Conservation (phyloP, 352 stramenopile species). For the Phytophthora vignae region DNA sequence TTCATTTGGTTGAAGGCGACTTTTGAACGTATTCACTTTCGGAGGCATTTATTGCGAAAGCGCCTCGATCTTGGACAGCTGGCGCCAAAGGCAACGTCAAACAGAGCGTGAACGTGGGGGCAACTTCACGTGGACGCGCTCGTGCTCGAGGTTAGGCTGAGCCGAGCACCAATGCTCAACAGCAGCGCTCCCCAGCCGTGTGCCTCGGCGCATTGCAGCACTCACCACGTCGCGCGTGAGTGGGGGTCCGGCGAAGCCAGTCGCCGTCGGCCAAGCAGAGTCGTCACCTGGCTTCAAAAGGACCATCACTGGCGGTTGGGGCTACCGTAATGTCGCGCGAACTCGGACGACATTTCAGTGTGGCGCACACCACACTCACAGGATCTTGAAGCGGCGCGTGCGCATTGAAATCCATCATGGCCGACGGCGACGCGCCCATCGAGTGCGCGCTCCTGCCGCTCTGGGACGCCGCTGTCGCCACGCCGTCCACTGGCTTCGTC, state of each 20-base stretch:
- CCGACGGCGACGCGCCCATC: conserved; percentile 8
- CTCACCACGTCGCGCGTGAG: conserved; percentile 26
- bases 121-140: background rate
- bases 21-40: background rate
- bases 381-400: conserved; percentile 26
- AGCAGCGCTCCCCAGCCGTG: background rate
- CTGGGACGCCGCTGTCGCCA: conserved; percentile 19
- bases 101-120: background rate
- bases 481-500: background rate
- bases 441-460: conserved; percentile 21
- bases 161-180: background rate
- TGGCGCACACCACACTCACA: background rate
- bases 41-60: conserved; percentile 6
- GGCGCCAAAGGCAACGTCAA: background rate
- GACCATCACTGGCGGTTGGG: conserved; percentile 18
- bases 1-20: background rate
- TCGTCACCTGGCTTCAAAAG: conserved; percentile 15
- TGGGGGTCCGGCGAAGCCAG: conserved; percentile 22
- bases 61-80: background rate
- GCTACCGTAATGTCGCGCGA: conserved; percentile 1
- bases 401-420: conserved; percentile 8
- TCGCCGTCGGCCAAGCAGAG: conserved; percentile 14
- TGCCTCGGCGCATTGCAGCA: background rate
- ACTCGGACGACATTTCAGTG: conserved; percentile 12
- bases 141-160: background rate